Evolutionary conservation across 2,329 filamentous ascomycete species (phyloP).

Genomic region (Colletotrichum caudatum): DNA sequence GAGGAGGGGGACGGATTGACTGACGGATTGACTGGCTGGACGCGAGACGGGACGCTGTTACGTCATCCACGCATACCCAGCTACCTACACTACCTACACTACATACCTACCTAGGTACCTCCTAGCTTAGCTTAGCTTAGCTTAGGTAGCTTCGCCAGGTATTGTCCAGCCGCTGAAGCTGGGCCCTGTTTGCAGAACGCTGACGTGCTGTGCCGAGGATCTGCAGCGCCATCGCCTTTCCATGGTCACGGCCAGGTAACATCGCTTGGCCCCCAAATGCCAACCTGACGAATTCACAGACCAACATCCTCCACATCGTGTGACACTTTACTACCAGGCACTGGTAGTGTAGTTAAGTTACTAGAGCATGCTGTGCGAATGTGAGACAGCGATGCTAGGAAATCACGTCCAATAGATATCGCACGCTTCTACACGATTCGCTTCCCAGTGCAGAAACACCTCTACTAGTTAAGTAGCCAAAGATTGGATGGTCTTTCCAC

Average conservation of each 20-base stretch:
- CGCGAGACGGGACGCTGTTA: slow-evolving; percentile 20
- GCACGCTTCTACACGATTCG: not conserved
- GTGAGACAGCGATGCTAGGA: not conserved
- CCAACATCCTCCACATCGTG: slow-evolving; percentile 2
- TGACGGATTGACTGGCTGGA: not conserved
- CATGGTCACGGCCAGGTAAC: slow-evolving; percentile 7
- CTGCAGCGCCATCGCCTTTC: not conserved
- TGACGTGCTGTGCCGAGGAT: not conserved
- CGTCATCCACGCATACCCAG: not conserved
- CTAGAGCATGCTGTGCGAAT: not conserved
- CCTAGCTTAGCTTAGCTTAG: not conserved
- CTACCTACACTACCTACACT: not conserved
- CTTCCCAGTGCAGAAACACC: not conserved
- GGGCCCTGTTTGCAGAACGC: not conserved
- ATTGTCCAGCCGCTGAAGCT: not conserved
- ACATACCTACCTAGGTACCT: too few species aligned
- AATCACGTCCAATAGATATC: not conserved
- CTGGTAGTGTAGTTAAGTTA: too few species aligned
- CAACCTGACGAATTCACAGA: not conserved
- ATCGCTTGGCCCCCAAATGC: slow-evolving; percentile 2
- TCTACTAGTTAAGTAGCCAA: not conserved
- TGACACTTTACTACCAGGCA: not conserved
- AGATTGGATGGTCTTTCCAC: slow-evolving; percentile 4
- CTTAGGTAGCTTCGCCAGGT: not conserved
- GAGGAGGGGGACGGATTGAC: not conserved